Conservation (phyloP, 257 asterid genomes). For the Solanum sparsipilum region DNA sequence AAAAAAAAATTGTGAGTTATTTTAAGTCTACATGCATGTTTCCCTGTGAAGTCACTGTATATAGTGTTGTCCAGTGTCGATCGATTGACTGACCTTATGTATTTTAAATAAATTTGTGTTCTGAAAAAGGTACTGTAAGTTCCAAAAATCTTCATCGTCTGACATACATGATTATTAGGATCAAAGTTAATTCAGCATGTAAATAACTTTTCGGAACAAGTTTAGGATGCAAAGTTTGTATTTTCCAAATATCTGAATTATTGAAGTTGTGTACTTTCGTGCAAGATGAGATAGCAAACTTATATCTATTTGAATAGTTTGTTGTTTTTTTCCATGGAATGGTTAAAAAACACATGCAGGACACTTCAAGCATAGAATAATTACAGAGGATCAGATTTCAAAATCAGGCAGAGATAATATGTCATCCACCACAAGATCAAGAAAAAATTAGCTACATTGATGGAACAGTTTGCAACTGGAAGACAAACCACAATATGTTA, state of each 20-base stretch:
- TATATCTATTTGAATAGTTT: not conserved
- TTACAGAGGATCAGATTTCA: not conserved
- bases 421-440: not conserved
- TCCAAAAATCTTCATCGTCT: not conserved
- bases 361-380: not conserved
- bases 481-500: not conserved
- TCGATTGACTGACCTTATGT: not conserved
- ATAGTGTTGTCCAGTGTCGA: not conserved
- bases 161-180: not conserved
- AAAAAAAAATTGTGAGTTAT: not conserved
- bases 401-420: not conserved
- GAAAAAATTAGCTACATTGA: constrained; percentile 11
- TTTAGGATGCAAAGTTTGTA: not conserved
- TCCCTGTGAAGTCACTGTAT: not conserved
- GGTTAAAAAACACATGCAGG: not conserved
- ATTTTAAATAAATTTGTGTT: not conserved
- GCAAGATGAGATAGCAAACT: not conserved
- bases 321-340: not conserved
- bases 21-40: not conserved
- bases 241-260: not conserved
- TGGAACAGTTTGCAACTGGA: not conserved
- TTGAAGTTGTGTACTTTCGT: not conserved
- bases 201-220: not conserved
- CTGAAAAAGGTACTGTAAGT: not conserved
- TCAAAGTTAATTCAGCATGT: not conserved